A percentile compares a stretch with the other conserved stretches of the same genome.
Conservation (phyloP, 2,329 filamentous ascomycete species). For the Dothidotthia symphoricarpi region DNA sequence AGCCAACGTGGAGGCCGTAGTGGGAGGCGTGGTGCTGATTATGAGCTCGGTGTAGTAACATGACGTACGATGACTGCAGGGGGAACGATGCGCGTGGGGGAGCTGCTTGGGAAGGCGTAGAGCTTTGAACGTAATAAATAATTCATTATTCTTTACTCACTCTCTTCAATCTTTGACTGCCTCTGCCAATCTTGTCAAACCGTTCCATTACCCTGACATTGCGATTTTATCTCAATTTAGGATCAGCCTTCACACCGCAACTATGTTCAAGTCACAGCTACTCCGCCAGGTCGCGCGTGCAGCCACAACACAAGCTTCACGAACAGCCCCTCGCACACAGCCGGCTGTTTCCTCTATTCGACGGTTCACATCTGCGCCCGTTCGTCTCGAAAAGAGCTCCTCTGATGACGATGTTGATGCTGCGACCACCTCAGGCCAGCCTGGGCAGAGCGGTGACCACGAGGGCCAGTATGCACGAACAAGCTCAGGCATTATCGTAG, state of each 20-base stretch:
- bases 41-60: background rate
- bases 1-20: background rate
- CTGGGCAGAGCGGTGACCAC: conserved; percentile 47
- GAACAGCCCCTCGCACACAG: conserved; percentile 19
- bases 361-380: conserved; percentile 29
- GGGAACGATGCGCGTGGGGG: no score
- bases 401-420: conserved; percentile 31
- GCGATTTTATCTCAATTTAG: conserved; percentile 9
- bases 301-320: conserved; percentile 28
- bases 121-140: no score
- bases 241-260: conserved; percentile 7
- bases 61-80: no score
- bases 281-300: conserved; percentile 33
- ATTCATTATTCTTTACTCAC: no score
- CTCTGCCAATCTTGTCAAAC: no score
- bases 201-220: no score
- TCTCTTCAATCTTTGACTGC: no score
- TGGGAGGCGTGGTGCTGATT: background rate
- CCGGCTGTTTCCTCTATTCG: conserved; percentile 23
- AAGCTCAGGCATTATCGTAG: conserved; percentile 72
- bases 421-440: conserved; percentile 38
- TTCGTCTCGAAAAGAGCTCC: conserved; percentile 27
- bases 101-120: no score
- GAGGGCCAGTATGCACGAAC: conserved; percentile 75
- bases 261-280: conserved; percentile 38